Evolutionary conservation across 805 yeast genomes (phyloP).

Genomic region (Candida lessepsii): DNA sequence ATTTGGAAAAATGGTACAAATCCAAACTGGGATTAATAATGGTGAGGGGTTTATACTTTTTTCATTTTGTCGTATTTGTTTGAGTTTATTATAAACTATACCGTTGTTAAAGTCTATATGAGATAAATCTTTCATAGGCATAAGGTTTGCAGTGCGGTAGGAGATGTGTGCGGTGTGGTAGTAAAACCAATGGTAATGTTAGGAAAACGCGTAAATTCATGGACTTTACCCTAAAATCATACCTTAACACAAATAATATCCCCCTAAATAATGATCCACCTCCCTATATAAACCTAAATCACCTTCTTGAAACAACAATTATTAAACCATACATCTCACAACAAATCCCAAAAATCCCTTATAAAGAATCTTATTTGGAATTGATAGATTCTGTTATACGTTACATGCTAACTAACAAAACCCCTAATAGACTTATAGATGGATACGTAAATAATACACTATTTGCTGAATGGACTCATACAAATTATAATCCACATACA

Average conservation of each 20-base stretch:
- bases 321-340: not conserved
- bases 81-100: conserved; percentile 41
- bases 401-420: conserved; percentile 26
- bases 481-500: conserved; percentile 29
- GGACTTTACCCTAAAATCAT: no score
- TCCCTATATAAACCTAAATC: not conserved
- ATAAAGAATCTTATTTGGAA: conserved; percentile 21
- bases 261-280: not conserved
- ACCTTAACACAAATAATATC: no score
- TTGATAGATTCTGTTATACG: conserved; percentile 42
- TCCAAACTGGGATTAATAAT: conserved; percentile 44
- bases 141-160: no score
- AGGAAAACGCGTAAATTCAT: no score
- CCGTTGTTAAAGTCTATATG: conserved; percentile 49
- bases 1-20: conserved; percentile 42
- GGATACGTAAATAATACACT: conserved; percentile 45
- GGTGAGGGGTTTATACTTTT: conserved; percentile 21
- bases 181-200: no score
- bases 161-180: conserved; percentile 1
- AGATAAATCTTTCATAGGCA: not conserved
- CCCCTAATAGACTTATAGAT: conserved; percentile 36
- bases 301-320: not conserved
- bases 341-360: not conserved
- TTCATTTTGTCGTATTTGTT: conserved; percentile 41
- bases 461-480: conserved; percentile 27